Conservation (phyloP, 345 rosid genomes). For the Camelina laxa region DNA sequence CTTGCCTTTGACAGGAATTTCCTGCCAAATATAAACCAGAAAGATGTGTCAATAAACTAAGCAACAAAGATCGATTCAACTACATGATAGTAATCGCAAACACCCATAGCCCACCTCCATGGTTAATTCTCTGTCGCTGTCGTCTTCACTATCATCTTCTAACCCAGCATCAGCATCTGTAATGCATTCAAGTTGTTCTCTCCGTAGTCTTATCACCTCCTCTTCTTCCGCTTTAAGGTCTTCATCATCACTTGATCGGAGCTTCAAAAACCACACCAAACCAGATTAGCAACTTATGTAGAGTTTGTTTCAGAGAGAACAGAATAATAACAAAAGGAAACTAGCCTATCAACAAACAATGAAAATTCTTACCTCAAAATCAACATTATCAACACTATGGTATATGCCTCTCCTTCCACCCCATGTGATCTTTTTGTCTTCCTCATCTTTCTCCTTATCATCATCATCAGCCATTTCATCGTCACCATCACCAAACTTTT, state of each 20-base stretch:
- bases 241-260: slow-evolving; percentile 85
- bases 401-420: slow-evolving; percentile 52
- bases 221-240: slow-evolving; percentile 68
- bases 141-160: slow-evolving; percentile 59
- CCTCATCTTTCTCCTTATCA: slow-evolving; percentile 61
- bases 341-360: not conserved
- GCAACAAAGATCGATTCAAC: not conserved
- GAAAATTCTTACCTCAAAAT: slow-evolving; percentile 57
- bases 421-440: slow-evolving; percentile 53
- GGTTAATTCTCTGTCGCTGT: slow-evolving; percentile 63
- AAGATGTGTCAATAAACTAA: slow-evolving; percentile 23
- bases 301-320: slow-evolving; percentile 4
- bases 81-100: not conserved
- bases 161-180: slow-evolving; percentile 79
- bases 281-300: slow-evolving; percentile 6
- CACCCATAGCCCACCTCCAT: slow-evolving; percentile 61
- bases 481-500: slow-evolving; percentile 71
- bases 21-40: slow-evolving; percentile 48
- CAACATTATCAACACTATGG: slow-evolving; percentile 61
- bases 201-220: slow-evolving; percentile 58
- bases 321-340: not conserved
- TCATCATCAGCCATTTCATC: slow-evolving; percentile 72
- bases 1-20: slow-evolving; percentile 57
- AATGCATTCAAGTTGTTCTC: slow-evolving; percentile 53
- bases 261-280: slow-evolving; percentile 47